A percentile compares a stretch with the other conserved stretches of the same genome.
Conservation (phyloP, 2,329 filamentous ascomycete species). For the Pseudogymnoascus destructans region DNA sequence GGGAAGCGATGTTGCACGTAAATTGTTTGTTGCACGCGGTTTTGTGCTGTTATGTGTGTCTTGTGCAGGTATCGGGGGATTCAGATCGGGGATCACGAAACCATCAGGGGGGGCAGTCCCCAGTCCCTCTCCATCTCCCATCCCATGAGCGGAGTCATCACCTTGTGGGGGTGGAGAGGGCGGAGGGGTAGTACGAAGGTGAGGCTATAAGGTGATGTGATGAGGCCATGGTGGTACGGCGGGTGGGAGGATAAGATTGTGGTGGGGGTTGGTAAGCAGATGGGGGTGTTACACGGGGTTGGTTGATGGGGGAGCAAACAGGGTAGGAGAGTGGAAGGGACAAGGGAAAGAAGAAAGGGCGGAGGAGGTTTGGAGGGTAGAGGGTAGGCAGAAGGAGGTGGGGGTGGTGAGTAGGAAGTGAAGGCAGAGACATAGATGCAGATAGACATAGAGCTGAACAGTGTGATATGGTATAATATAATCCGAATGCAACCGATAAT, state of each 20-base stretch:
- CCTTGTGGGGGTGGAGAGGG: background rate
- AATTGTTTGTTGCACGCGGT: background rate
- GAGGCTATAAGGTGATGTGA: background rate
- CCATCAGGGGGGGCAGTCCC: background rate
- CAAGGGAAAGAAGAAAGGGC: background rate
- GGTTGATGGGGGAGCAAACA: background rate
- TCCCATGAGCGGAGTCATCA: too few relatives aligned
- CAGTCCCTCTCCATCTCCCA: too few relatives aligned
- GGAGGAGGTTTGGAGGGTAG: too few relatives aligned
- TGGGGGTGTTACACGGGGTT: background rate
- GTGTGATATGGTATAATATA: background rate
- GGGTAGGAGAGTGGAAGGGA: background rate
- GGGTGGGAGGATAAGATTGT: too few relatives aligned
- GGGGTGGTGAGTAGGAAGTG: background rate
- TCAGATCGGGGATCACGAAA: background rate
- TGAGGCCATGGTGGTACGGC: background rate
- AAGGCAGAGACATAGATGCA: background rate
- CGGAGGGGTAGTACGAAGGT: background rate
- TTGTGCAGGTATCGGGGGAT: background rate
- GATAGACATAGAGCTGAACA: background rate
- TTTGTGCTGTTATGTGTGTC: background rate
- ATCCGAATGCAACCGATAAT: background rate
- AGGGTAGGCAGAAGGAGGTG: too few relatives aligned
- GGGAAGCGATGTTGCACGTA: background rate
- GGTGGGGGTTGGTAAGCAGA: background rate